Percentiles rank a stretch among this genome's conserved stretches.
phyloP scores from a whole-genome alignment of 192 early-diverging fungal species.

The Entrophospora sp. region DNA sequence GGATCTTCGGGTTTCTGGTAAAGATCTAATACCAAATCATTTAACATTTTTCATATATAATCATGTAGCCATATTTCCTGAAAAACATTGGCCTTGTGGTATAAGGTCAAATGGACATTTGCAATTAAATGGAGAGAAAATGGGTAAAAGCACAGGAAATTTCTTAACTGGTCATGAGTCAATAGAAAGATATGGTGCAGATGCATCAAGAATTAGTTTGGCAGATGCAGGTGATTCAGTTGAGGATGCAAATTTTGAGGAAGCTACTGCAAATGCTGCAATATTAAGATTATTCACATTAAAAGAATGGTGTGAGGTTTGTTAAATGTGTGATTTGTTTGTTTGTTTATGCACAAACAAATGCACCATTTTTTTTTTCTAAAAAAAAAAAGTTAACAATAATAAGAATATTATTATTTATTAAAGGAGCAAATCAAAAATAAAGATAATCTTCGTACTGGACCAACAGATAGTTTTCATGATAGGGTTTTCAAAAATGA shows the following conservation, averaged over 20 bases:
- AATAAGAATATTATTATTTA: conserved; percentile 31
- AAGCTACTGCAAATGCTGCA: conserved; percentile 87
- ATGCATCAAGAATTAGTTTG: conserved; percentile 89
- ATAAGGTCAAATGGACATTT: conserved; percentile 93
- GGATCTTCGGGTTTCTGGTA: conserved; percentile 92
- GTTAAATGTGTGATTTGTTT: no score
- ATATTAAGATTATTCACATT: conserved; percentile 87
- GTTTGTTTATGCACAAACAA: no score
- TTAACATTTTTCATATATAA: conserved; percentile 95
- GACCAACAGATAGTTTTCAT: conserved; percentile 54
- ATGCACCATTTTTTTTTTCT: neutral
- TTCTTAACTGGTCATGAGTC: conserved; percentile 79
- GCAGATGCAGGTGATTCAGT: conserved; percentile 94
- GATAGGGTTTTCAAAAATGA: conserved; percentile 90
- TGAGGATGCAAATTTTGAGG: conserved; percentile 99
- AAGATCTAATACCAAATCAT: conserved; percentile 97
- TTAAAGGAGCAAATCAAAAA: conserved; percentile 36
- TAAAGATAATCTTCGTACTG: conserved; percentile 37
- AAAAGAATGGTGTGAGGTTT: conserved; percentile 82
- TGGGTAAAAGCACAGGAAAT: conserved; percentile 98
- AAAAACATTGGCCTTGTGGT: conserved; percentile 77
- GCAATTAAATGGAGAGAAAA: conserved; percentile 92
- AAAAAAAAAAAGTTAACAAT: neutral
- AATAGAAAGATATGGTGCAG: conserved; percentile 83
- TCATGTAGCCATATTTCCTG: conserved; percentile 92